phyloP scores from a whole-genome alignment of 352 stramenopile species.

The Albugo candida region DNA sequence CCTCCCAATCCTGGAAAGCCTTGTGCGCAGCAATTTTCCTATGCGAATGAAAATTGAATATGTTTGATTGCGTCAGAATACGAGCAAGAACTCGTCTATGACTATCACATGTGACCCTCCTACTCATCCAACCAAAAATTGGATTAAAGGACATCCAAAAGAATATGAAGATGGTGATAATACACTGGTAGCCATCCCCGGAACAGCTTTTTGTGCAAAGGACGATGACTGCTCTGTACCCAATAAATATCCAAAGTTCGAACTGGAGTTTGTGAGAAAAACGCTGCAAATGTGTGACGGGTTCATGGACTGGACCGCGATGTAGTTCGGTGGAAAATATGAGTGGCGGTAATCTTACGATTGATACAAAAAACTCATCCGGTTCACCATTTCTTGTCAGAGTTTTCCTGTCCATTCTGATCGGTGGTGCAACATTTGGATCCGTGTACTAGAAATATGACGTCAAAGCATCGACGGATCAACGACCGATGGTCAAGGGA shows the following conservation, averaged over 20 bases:
- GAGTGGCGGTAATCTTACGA: conserved; percentile 1
- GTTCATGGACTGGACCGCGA: conserved; percentile 8
- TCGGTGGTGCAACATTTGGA: conserved; percentile 15
- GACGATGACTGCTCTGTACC: conserved; percentile 25
- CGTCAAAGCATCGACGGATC: no score
- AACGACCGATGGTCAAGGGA: no score
- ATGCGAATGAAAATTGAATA: conserved; percentile 80
- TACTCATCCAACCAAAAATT: conserved; percentile 23
- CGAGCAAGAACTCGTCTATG: conserved; percentile 22
- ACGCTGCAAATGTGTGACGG: conserved; percentile 25
- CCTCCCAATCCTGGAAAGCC: conserved; percentile 31
- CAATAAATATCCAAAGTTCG: conserved; percentile 10
- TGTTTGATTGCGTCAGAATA: conserved; percentile 47
- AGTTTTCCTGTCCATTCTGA: conserved; percentile 12
- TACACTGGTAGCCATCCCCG: conserved; percentile 15
- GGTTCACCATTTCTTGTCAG: conserved; percentile 20
- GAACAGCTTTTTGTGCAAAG: conserved; percentile 17
- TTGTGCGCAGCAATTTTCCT: conserved; percentile 46
- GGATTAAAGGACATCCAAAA: conserved; percentile 18
- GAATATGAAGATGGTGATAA: conserved; percentile 26
- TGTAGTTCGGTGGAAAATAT: background rate
- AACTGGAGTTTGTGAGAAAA: conserved; percentile 23
- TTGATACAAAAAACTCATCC: conserved; percentile 15
- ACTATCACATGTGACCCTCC: conserved; percentile 29
- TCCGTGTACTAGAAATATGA: conserved; percentile 9